These are phyloP conservation scores for Fusarium buharicum DNA, from an alignment of 2,329 filamentous ascomycete species.

Conservation along the genomic window DNA sequence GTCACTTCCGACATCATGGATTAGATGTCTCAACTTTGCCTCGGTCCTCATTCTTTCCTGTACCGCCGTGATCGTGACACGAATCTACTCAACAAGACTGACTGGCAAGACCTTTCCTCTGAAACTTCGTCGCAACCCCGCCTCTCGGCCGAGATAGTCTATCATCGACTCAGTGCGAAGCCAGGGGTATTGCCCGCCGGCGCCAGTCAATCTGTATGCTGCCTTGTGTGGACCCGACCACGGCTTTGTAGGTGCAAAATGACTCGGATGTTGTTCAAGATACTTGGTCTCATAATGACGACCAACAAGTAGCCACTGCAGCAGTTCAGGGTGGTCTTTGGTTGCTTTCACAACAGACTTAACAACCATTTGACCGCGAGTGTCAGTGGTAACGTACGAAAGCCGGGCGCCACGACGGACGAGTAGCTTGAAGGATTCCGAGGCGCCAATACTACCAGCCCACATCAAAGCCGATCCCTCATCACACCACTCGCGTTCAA, in stretches of 20 bases:
- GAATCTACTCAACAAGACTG: constrained; percentile 12
- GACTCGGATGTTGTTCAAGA: constrained; percentile 11
- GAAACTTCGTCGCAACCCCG: constrained; percentile 7
- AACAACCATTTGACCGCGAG: constrained; percentile 11
- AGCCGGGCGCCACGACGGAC: constrained; percentile 32
- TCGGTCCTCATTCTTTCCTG: too few species aligned
- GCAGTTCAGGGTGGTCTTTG: constrained; percentile 20
- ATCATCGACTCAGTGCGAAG: constrained; percentile 10
- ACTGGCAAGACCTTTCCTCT: constrained; percentile 21
- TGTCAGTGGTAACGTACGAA: constrained; percentile 21
- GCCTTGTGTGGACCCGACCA: constrained; percentile 37
- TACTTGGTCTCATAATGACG: constrained; percentile 26
- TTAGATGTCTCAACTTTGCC: too few species aligned
- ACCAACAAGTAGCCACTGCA: constrained; percentile 36
- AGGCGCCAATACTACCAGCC: constrained; percentile 28
- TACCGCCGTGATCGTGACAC: too few species aligned
- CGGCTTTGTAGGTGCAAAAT: not conserved
- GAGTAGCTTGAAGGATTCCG: constrained; percentile 33
- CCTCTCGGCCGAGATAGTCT: constrained; percentile 7
- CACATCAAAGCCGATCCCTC: constrained; percentile 39
- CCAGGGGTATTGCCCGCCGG: not conserved
- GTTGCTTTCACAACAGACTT: constrained; percentile 29
- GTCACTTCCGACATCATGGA: too few species aligned
- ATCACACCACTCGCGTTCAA: constrained; percentile 22
- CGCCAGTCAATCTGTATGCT: constrained; percentile 12